Percentiles rank a stretch among this genome's conserved stretches.
Conservation (phyloP, 176 grass and related monocot species). For the Musa troglodytarum region DNA sequence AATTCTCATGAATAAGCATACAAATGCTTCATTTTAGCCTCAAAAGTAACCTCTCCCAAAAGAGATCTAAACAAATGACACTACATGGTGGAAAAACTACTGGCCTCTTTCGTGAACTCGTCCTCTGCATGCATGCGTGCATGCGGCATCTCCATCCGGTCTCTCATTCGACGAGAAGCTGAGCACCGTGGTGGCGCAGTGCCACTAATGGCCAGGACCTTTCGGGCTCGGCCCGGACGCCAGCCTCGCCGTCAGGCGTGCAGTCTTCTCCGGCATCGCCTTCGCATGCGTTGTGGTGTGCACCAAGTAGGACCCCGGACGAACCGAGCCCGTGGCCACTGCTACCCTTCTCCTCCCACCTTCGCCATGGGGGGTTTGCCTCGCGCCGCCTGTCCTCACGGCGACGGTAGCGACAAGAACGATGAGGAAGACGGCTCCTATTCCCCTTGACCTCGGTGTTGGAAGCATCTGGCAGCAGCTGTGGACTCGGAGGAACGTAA, state of each 20-base stretch:
- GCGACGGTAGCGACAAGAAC: background rate
- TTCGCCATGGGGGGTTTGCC: background rate
- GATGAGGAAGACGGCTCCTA: background rate
- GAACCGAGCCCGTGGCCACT: too few species aligned
- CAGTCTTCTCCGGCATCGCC: slow-evolving; percentile 6
- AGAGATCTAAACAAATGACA: too few species aligned
- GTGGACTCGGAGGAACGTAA: background rate
- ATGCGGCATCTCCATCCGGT: too few species aligned
- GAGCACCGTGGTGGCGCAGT: too few species aligned
- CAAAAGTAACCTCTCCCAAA: too few species aligned
- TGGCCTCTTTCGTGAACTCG: too few species aligned
- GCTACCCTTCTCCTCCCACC: background rate
- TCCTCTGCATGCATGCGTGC: too few species aligned
- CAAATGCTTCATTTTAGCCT: too few species aligned
- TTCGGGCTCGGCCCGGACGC: slow-evolving; percentile 25
- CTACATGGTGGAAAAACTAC: too few species aligned
- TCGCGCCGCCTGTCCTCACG: background rate
- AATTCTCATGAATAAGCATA: too few species aligned
- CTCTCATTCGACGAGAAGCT: too few species aligned
- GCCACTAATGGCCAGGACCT: slow-evolving; percentile 28
- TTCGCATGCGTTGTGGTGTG: background rate
- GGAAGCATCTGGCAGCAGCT: background rate
- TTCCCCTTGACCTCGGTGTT: background rate
- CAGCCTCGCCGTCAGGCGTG: slow-evolving; percentile 1
- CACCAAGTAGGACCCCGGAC: too few species aligned